Base-by-base conservation (phyloP, 2,329 filamentous ascomycete species). In the Pestalotiopsis sp. region DNA sequence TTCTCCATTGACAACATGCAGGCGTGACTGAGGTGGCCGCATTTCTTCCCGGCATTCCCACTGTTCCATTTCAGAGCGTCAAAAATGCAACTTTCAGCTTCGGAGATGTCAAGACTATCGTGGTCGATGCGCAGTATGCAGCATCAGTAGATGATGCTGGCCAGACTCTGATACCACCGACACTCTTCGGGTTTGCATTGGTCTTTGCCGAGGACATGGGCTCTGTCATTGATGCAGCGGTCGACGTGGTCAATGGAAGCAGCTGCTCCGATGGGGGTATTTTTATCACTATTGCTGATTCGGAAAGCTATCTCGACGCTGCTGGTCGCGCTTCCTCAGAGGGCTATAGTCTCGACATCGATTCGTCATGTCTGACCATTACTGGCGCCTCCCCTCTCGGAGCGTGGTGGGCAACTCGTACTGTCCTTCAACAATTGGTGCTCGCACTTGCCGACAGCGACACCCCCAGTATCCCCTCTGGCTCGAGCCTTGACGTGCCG, bases 321-420 rank as follows among this genome's bases (percentile, higher is more conserved):
- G 83, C 82, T 13, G 84, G 84, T 0, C 77, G 82, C 7, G 74
- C 73, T 49, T 87, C 85, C 0, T 81, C 83, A 0, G 86, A 89
- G 73, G 85, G 82, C 7, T 87, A 88, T 74, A 77, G 77, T 3
- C 76, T 88, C 12, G 77, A 79, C 12, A 77, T 87, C 3, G 78
- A 77, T 17, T 67, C 73, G 4, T 72, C 77, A 12, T 81, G 82
- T 3, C 77, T 88, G 14, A 78, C 76, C 12, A 84, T 90, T 71
- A 78, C 78, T 3, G 87, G 87, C 1, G 85, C 86, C 6, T 87
- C 85, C 64, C 82, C 87, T 0, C 79, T 88, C 5, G 87, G 87
- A 11, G 83, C 81, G 65, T 89, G 85, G 84, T 89, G 87, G 87
- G 87, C 83, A 49, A 88, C 87, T 0, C 80, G 87, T 39, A 85